These are phyloP conservation scores for Cylindrotheca closterium DNA, from an alignment of 108 stramenopile species.

Conservation along the genomic window DNA sequence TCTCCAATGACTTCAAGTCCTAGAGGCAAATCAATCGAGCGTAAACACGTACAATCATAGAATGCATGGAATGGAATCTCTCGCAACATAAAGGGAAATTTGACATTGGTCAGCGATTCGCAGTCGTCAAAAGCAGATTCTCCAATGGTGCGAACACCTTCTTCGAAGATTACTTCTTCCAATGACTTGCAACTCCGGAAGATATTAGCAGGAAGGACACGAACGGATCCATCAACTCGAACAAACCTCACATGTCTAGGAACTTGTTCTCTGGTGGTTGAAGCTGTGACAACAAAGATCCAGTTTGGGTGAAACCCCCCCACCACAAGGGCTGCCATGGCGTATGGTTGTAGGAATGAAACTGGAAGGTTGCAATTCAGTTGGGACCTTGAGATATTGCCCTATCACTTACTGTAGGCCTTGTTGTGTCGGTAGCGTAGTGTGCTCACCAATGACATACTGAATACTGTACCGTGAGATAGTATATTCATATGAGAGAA, in stretches of 20 bases:
- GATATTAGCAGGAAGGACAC: neutral
- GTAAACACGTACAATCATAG: neutral
- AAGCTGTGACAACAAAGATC: too few relatives aligned
- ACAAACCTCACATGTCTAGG: neutral
- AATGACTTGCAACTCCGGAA: neutral
- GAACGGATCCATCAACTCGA: neutral
- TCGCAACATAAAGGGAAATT: neutral
- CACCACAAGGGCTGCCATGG: too few relatives aligned
- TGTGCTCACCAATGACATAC: too few relatives aligned
- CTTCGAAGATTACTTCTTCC: neutral
- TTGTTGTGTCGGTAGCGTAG: too few relatives aligned
- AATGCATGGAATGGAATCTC: neutral
- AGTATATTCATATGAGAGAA: too few relatives aligned
- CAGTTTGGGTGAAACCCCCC: too few relatives aligned
- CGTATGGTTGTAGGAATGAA: too few relatives aligned
- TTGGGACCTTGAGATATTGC: too few relatives aligned
- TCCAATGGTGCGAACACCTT: neutral
- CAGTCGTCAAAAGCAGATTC: neutral
- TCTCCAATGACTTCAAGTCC: neutral
- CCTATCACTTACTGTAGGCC: too few relatives aligned
- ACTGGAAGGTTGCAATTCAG: too few relatives aligned
- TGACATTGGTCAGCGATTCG: neutral
- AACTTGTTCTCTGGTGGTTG: too few relatives aligned
- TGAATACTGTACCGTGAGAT: too few relatives aligned
- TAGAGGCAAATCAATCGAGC: neutral